Evolutionary conservation across 179 eudicot species (phyloP).

Genomic region (Beta macrorhiza): DNA sequence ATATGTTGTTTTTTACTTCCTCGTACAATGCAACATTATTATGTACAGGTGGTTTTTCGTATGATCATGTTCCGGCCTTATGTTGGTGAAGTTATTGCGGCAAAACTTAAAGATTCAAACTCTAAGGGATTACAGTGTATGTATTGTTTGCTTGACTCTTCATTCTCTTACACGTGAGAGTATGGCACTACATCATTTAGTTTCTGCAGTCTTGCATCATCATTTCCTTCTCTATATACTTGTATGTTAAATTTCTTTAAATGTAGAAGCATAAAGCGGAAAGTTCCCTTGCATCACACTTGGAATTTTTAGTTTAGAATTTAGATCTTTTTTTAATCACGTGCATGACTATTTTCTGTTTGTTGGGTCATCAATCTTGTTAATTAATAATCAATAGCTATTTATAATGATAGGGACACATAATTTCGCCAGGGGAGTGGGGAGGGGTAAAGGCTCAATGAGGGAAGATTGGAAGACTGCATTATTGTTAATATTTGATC

Average conservation of each 20-base stretch:
- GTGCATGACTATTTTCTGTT: not conserved
- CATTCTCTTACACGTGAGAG: not conserved
- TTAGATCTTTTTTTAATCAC: not conserved
- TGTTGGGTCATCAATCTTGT: not conserved
- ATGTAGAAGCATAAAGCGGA: not conserved
- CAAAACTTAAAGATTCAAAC: conserved; percentile 57
- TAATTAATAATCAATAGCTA: not conserved
- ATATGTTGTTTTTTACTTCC: not conserved
- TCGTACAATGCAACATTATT: not conserved
- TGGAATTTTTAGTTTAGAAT: not conserved
- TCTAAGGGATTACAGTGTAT: conserved; percentile 63
- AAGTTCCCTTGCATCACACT: not conserved
- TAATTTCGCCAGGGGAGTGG: not conserved
- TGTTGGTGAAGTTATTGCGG: conserved; percentile 69
- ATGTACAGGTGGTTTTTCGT: conserved; percentile 63
- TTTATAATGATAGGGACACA: not conserved
- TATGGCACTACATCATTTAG: not conserved
- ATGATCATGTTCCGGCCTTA: conserved; percentile 77
- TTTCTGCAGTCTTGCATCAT: not conserved
- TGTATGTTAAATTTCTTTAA: not conserved
- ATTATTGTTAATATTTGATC: not conserved
- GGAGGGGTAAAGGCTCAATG: not conserved
- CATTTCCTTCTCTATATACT: not conserved
- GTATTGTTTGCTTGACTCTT: conserved; percentile 17
- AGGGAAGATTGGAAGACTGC: not conserved